Evolutionary conservation across 2,329 filamentous ascomycete genomes (phyloP).

Genomic region (Diaporthe citri): DNA sequence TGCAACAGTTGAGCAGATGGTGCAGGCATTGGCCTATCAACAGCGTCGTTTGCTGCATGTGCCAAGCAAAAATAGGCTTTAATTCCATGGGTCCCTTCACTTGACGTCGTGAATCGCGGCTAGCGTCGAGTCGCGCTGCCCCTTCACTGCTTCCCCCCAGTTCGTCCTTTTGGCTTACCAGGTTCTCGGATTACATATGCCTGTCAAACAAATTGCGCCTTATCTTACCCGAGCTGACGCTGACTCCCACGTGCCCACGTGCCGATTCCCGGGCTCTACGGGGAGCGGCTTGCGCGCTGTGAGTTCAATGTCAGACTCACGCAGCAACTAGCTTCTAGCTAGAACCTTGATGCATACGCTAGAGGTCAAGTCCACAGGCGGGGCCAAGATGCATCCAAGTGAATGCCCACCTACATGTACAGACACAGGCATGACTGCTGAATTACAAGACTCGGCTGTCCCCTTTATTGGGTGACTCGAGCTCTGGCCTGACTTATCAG

Average conservation of each 20-base stretch:
- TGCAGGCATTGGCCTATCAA: conserved; percentile 27
- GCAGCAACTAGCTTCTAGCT: not conserved
- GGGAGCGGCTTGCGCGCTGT: not conserved
- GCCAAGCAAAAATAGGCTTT: conserved; percentile 1
- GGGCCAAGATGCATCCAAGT: not conserved
- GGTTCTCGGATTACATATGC: not conserved
- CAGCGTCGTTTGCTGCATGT: conserved; percentile 17
- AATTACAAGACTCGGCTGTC: not conserved
- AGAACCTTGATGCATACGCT: not conserved
- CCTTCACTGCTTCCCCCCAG: not conserved
- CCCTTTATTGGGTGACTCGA: not conserved
- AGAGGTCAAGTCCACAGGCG: not conserved
- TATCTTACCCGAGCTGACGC: not conserved
- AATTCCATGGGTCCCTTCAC: not conserved
- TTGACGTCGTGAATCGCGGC: conserved; percentile 7
- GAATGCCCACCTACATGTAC: not conserved
- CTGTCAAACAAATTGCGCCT: not conserved
- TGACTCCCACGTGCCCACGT: conserved; percentile 16
- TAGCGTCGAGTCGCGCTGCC: not conserved
- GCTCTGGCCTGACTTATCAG: not conserved
- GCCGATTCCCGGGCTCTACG: not conserved
- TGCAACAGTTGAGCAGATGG: not conserved
- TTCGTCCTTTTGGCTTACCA: not conserved
- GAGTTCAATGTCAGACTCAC: not conserved
- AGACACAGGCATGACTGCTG: not conserved